Percentiles rank a stretch among this genome's conserved stretches.
phyloP scores from a whole-genome alignment of 768 basidiomycete genomes.

The Phanerochaete sordida region DNA sequence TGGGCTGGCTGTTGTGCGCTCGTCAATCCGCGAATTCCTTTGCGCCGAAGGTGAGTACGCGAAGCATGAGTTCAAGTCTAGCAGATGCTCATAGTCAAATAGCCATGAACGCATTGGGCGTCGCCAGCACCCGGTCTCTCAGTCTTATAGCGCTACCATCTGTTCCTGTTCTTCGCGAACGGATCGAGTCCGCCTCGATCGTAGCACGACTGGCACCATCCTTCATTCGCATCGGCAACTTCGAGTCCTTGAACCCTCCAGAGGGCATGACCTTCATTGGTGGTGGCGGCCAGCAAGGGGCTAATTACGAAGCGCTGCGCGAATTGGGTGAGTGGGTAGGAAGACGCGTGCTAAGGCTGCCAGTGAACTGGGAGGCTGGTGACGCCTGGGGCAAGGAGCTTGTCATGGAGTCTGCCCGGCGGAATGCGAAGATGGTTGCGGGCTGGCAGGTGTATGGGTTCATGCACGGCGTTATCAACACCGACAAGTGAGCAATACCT shows the following conservation, averaged over 20 bases:
- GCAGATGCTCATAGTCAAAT: slow-evolving; percentile 12
- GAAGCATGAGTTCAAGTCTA: not conserved
- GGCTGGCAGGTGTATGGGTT: slow-evolving; percentile 95
- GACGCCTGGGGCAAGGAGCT: slow-evolving; percentile 68
- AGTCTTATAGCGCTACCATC: slow-evolving; percentile 72
- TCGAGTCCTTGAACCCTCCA: slow-evolving; percentile 81
- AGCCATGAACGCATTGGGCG: slow-evolving; percentile 76
- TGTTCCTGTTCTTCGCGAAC: slow-evolving; percentile 75
- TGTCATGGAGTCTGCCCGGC: slow-evolving; percentile 71
- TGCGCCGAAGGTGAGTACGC: slow-evolving; percentile 74
- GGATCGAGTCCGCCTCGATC: slow-evolving; percentile 65
- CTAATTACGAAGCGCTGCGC: slow-evolving; percentile 72
- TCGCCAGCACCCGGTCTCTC: slow-evolving; percentile 88
- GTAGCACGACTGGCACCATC: slow-evolving; percentile 83
- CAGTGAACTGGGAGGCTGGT: slow-evolving; percentile 33
- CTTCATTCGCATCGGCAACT: slow-evolving; percentile 89
- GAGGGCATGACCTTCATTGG: slow-evolving; percentile 63
- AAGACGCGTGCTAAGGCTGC: slow-evolving; percentile 51
- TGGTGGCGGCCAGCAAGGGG: slow-evolving; percentile 63
- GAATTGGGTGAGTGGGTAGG: slow-evolving; percentile 75
- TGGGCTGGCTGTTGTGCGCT: slow-evolving; percentile 92
- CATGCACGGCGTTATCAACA: slow-evolving; percentile 97
- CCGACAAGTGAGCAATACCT: slow-evolving; percentile 71
- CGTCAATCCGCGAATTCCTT: slow-evolving; percentile 91
- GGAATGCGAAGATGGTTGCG: slow-evolving; percentile 92